Evolutionary conservation across 2,329 filamentous ascomycete genomes (phyloP), one percentile per base, ranked within the genome.

Genomic region (Tympanopsis confertula): DNA sequence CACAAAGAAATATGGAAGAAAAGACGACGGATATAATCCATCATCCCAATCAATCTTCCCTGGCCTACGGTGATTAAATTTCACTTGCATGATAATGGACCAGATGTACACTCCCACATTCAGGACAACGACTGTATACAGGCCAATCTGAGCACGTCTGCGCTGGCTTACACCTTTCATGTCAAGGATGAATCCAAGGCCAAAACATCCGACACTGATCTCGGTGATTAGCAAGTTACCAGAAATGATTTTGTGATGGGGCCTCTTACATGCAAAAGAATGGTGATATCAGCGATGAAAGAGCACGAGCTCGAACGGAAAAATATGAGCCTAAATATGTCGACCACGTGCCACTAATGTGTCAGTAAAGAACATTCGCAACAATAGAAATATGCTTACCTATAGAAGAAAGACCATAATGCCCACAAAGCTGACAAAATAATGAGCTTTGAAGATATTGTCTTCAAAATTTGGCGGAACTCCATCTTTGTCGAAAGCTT

Each of bases 91-190:
- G 15, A 65, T 50, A 37, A 67, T 65, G 1, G 63, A 66, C 65
- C 64, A 68, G 41, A 67, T 62, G 37, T 68, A 68, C 1, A 66
- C 64, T n/a, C 59, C 64, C 4, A 62, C 42, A 33, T 67, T 68
- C 5, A 65, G 55, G n/a, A 61, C 47, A 2, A 64, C 57, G 4
- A 68, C 62, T 3, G 53, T 59, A 41, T 59, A 60, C 5, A 68
- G 55, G 35, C 63, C 64, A 4, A 62, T 40, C 40, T 68, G 63
- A 13, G 63, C 65, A 12, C 65, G 56, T 15, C 64, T 60, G 5
- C 65, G 57, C 38, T 63, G 60, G 40, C 56, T 56, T 7, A 63
- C 42, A 18, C 43, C 36, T 37, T 59, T 60, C 33, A 61, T 50
- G 39, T 63, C 59, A 19, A 63, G 57, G 38, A 63, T 59, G 40